phyloP scores from a whole-genome alignment of 202 grass and related monocot species.

The Zoysia matrella region DNA sequence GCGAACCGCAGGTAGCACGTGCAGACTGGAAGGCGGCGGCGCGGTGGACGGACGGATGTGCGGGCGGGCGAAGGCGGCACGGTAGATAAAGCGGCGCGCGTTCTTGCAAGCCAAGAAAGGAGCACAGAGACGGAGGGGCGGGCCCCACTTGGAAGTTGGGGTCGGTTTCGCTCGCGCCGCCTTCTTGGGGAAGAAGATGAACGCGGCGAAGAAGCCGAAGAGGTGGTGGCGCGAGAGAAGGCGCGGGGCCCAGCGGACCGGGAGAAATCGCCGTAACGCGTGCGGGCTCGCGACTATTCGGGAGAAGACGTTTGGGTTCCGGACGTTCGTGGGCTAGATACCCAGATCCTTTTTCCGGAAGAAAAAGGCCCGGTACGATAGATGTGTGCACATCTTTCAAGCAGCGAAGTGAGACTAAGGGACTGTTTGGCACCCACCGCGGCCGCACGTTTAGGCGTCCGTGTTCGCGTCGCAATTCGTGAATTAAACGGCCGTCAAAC shows the following conservation, averaged over 20 bases:
- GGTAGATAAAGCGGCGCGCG: background rate
- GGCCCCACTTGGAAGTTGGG: background rate
- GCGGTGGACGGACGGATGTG: background rate
- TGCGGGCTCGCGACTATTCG: background rate
- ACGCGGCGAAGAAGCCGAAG: background rate
- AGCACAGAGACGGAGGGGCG: background rate
- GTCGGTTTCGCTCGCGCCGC: background rate
- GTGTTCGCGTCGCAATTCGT: no score
- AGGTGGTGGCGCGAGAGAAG: background rate
- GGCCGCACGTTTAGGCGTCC: no score
- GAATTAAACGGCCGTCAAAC: no score
- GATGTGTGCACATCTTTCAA: no score
- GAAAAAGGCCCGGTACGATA: background rate
- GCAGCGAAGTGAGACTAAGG: no score
- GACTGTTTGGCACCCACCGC: no score
- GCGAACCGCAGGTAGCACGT: background rate
- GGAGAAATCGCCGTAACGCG: background rate
- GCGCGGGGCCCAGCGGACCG: background rate
- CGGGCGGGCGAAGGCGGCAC: background rate
- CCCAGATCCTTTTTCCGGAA: background rate
- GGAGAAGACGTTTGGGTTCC: background rate
- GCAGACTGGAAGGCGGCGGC: background rate
- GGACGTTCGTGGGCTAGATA: background rate
- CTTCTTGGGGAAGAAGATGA: constrained; percentile 7
- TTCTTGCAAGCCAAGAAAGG: background rate